phyloP scores from a whole-genome alignment of 495 filamentous ascomycete genomes.

The Tuber calosporum region DNA sequence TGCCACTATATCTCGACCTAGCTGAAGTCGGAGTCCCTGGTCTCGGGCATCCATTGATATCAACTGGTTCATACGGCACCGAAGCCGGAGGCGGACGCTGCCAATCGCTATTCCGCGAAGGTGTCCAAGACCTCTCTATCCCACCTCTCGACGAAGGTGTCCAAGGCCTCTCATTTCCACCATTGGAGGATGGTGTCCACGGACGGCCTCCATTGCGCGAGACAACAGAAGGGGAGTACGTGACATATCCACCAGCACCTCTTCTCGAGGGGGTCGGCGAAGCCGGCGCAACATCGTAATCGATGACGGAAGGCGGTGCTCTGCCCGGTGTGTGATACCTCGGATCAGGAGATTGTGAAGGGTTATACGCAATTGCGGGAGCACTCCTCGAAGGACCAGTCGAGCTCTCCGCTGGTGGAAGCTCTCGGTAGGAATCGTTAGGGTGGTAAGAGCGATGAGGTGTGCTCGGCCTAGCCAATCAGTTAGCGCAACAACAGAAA shows the following conservation, averaged over 20 bases:
- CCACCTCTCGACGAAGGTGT: slow-evolving; percentile 15
- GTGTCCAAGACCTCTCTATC: slow-evolving; percentile 55
- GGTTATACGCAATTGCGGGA: slow-evolving; percentile 21
- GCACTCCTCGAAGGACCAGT: slow-evolving; percentile 11
- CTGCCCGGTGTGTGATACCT: slow-evolving; percentile 22
- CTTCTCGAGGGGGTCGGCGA: slow-evolving; percentile 23
- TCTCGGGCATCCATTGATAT: slow-evolving; percentile 80
- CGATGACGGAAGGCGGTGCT: slow-evolving; percentile 20
- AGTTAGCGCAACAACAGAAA: slow-evolving; percentile 8
- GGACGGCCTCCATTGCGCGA: slow-evolving; percentile 16
- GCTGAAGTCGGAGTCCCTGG: slow-evolving; percentile 66
- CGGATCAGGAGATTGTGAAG: slow-evolving; percentile 23
- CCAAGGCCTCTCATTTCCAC: slow-evolving; percentile 17
- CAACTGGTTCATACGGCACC: slow-evolving; percentile 71
- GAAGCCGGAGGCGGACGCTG: slow-evolving; percentile 60
- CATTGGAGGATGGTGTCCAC: slow-evolving; percentile 34
- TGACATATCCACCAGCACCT: slow-evolving; percentile 21
- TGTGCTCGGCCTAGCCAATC: slow-evolving; percentile 23
- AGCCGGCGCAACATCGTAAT: slow-evolving; percentile 20
- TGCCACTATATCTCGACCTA: slow-evolving; percentile 68
- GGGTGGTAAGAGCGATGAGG: slow-evolving; percentile 38
- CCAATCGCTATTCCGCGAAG: slow-evolving; percentile 57
- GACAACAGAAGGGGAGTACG: slow-evolving; percentile 24
- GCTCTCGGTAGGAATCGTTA: slow-evolving; percentile 23
- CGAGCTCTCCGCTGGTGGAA: slow-evolving; percentile 8